Conservation (phyloP, 2,329 filamentous ascomycete genomes). For the Mollisia scopiformis region DNA sequence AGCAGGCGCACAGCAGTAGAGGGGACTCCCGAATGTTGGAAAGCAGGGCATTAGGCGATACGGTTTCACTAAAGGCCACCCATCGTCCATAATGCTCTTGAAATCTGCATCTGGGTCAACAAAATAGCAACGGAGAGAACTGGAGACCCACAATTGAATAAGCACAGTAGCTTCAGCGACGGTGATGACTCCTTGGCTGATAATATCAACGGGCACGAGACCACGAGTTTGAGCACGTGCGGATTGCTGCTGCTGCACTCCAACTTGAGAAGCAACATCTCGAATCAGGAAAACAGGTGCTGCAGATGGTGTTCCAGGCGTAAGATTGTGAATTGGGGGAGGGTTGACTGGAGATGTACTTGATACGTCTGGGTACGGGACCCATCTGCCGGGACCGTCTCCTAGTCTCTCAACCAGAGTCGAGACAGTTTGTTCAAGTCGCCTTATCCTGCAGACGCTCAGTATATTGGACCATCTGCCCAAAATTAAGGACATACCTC, state of each 20-base stretch:
- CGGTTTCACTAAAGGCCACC: slow-evolving; percentile 40
- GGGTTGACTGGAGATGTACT: slow-evolving; percentile 5
- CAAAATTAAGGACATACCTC: neutral
- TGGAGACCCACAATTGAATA: slow-evolving; percentile 23
- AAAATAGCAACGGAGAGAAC: too few species aligned
- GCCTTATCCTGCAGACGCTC: slow-evolving; percentile 9
- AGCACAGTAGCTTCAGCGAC: slow-evolving; percentile 27
- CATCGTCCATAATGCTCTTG: slow-evolving; percentile 46
- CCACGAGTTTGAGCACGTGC: neutral
- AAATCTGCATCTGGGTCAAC: slow-evolving; percentile 34
- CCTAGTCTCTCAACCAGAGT: slow-evolving; percentile 15
- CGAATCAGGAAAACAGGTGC: slow-evolving; percentile 39
- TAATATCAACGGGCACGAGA: slow-evolving; percentile 28
- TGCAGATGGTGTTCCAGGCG: slow-evolving; percentile 7
- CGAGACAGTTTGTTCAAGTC: slow-evolving; percentile 19
- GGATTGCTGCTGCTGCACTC: slow-evolving; percentile 17
- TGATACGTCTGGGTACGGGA: neutral
- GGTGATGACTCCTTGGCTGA: slow-evolving; percentile 31
- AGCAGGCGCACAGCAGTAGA: slow-evolving; percentile 43
- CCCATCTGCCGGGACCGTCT: neutral
- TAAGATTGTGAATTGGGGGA: neutral
- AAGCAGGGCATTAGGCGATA: slow-evolving; percentile 34
- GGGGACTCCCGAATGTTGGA: slow-evolving; percentile 40
- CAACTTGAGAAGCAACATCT: slow-evolving; percentile 35
- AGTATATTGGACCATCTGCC: neutral